Evolutionary conservation across 2,329 filamentous ascomycete genomes (phyloP).

Genomic region (Hirsutella thompsonii): DNA sequence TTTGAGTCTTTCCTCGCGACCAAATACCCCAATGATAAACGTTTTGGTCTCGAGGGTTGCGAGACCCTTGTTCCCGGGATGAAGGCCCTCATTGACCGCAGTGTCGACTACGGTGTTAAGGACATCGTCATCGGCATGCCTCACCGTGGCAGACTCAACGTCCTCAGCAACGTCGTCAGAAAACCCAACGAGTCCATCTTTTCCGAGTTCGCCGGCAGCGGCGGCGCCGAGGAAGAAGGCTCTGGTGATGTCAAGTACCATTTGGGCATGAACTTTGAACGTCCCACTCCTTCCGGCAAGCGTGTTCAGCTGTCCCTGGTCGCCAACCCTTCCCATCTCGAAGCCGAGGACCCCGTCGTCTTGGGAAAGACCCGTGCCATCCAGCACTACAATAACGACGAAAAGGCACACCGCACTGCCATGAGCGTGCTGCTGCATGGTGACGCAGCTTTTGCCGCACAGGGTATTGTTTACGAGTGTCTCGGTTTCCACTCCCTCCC

Average conservation of each 20-base stretch:
- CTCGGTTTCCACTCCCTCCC: constrained; percentile 95
- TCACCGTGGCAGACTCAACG: constrained; percentile 94
- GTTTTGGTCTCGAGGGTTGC: constrained; percentile 94
- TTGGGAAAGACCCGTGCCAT: constrained; percentile 96
- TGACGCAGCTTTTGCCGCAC: constrained; percentile 91
- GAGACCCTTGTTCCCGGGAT: constrained; percentile 96
- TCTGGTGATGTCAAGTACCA: constrained; percentile 99
- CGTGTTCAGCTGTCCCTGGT: constrained; percentile 98
- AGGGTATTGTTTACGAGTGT: constrained; percentile 97
- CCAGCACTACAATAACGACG: constrained; percentile 97
- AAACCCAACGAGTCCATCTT: constrained; percentile 99
- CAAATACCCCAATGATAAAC: constrained; percentile 99
- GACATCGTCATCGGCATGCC: constrained; percentile 99
- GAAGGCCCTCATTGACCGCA: constrained; percentile 97
- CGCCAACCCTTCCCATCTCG: constrained; percentile 94
- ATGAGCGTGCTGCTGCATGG: constrained; percentile 96
- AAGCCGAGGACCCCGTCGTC: constrained; percentile 96
- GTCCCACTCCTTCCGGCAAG: constrained; percentile 94
- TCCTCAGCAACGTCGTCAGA: constrained; percentile 94
- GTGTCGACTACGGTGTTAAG: constrained; percentile 96
- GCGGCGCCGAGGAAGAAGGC: constrained; percentile 83
- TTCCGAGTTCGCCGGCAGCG: constrained; percentile 86
- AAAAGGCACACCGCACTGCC: constrained; percentile 74
- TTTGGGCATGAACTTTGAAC: constrained; percentile 99
- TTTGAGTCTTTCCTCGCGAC: constrained; percentile 93